Evolutionary conservation across 2,329 filamentous ascomycete species (phyloP), one percentile per base, ranked within the genome.

Genomic region (Colletotrichum endophyticum): DNA sequence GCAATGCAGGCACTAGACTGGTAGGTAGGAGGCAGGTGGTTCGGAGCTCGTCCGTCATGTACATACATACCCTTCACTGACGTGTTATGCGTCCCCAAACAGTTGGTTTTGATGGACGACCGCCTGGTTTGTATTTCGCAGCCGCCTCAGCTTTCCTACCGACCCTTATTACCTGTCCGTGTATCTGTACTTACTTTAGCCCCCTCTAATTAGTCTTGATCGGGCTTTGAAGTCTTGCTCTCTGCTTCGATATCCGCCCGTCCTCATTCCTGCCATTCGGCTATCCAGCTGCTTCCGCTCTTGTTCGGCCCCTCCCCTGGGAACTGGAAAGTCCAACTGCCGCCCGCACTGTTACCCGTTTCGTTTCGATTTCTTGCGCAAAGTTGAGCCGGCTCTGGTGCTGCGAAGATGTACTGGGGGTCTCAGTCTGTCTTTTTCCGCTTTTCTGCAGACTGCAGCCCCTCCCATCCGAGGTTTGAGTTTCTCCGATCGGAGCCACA

Each of bases 301-400:
- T 6, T 56, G 15, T 28, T 27, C 56, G 19, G 27, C 30, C 36
- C 53, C 15, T 7, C 36, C 62, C 15, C 7, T 53, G 39, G 19
- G 13, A 39, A 22, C 32, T 64, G 16, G 57, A 9, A 53, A 73
- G 36, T 59, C 57, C 49, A 73, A 63, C 63, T 76, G 62, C 63
- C 70, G 57, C 64, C 63, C 73, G 73, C 57, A 76, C 70, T 76
- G 70, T 63, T 67, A 73, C 73, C 70, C 44, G 63, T 59, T 49
- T 69, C 63, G 73, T 73, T 73, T 76, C 73, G 73, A 73, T 76
- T 68, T 63, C 16, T 39, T 44, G 63, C 63, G 22, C 25, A 56
- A 30, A 63, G 59, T 56, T 30, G 64, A 30, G 57, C 19, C 66
- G 25, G 56, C 27, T 27, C 32, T 62, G 25, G 25, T 49, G 44